A percentile compares a stretch with the other conserved stretches of the same genome.
phyloP scores from a whole-genome alignment of 768 basidiomycete genomes.

The Tylopilus vinaceipallidus region DNA sequence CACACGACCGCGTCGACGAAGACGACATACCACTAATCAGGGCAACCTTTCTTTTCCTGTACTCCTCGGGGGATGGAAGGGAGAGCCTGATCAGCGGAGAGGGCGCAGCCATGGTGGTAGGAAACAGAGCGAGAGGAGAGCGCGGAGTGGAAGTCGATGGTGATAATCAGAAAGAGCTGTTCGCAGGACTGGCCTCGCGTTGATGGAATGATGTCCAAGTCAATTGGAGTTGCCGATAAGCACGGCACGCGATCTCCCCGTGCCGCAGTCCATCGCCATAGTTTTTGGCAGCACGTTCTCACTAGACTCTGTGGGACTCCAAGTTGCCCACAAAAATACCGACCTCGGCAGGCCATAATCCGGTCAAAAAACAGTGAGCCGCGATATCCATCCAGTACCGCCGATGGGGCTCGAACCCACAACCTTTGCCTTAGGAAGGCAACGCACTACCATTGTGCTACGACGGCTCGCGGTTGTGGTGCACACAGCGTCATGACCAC shows the following conservation, averaged over 20 bases:
- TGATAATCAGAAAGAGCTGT: conserved; percentile 2
- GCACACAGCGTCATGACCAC: neutral
- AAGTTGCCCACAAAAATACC: no score
- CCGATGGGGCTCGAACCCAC: conserved; percentile 39
- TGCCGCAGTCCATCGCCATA: neutral
- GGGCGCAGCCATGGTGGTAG: conserved; percentile 16
- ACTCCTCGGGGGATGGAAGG: conserved; percentile 77
- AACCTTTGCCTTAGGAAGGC: conserved; percentile 41
- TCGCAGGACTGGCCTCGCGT: neutral
- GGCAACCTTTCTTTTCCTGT: conserved; percentile 88
- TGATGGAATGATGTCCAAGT: conserved; percentile 3
- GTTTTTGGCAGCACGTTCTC: no score
- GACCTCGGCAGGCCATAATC: no score
- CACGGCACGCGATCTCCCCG: neutral
- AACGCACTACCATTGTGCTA: conserved; percentile 41
- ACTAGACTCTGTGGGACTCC: no score
- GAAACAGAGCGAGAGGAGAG: neutral
- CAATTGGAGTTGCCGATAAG: conserved; percentile 2
- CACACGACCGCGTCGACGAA: conserved; percentile 2
- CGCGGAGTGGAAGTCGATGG: conserved; percentile 2
- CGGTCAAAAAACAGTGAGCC: conserved; percentile 23
- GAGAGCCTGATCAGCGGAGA: conserved; percentile 46
- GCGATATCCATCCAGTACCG: conserved; percentile 28
- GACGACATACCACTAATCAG: conserved; percentile 74
- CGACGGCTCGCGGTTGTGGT: conserved; percentile 26